A percentile compares a stretch with the other conserved stretches of the same genome.
phyloP scores from a whole-genome alignment of 2,329 filamentous ascomycete genomes.

The Ceratocystis smalleyi region DNA sequence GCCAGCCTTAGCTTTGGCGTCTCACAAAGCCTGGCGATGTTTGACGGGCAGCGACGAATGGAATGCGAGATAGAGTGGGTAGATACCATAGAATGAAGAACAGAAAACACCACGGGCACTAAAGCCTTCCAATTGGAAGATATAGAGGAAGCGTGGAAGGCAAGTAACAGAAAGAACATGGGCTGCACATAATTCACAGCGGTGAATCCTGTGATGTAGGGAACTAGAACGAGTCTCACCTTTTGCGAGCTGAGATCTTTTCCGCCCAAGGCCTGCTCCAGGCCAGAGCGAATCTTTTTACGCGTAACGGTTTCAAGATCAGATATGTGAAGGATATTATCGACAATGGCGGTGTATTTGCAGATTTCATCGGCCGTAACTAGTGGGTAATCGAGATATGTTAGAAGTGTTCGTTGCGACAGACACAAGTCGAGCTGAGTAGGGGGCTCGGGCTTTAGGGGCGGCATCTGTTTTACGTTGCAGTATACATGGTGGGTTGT shows the following conservation, averaged over 20 bases:
- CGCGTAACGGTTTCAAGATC: slow-evolving; percentile 48
- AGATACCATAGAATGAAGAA: too few species aligned
- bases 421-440: background rate
- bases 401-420: background rate
- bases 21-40: background rate
- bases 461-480: background rate
- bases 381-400: slow-evolving; percentile 20
- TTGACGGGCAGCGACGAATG: background rate
- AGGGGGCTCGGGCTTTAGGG: background rate
- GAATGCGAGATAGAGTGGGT: background rate
- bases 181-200: background rate
- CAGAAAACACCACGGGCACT: background rate
- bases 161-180: background rate
- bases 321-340: slow-evolving; percentile 40
- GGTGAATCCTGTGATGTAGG: background rate
- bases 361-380: slow-evolving; percentile 35
- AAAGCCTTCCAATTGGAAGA: background rate
- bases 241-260: slow-evolving; percentile 46
- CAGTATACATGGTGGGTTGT: background rate
- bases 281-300: slow-evolving; percentile 44
- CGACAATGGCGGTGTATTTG: slow-evolving; percentile 43
- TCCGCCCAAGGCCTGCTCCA: slow-evolving; percentile 39
- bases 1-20: background rate
- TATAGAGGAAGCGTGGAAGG: background rate
- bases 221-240: slow-evolving; percentile 24